Percentiles rank a stretch among this genome's conserved stretches.
Evolutionary conservation across 257 asterid species (phyloP).

Genomic region (Anisodus acutangulus): DNA sequence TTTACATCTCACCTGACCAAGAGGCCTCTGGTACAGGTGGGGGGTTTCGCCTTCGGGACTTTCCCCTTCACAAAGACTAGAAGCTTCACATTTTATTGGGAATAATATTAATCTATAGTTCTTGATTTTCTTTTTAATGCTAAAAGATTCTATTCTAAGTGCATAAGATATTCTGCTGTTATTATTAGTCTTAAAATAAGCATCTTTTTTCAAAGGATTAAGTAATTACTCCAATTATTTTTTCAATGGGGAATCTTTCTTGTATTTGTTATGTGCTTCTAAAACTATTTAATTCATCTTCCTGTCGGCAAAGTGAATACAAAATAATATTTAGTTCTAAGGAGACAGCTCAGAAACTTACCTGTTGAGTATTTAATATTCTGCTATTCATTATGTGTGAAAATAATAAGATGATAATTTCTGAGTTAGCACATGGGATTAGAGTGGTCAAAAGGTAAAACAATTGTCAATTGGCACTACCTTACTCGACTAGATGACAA

Average conservation of each 20-base stretch:
- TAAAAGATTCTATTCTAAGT: background rate
- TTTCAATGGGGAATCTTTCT: background rate
- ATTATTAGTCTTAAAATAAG: background rate
- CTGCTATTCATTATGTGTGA: background rate
- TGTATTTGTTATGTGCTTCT: background rate
- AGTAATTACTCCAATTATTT: background rate
- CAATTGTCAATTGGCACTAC: background rate
- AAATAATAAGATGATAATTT: background rate
- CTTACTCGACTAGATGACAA: constrained; percentile 16
- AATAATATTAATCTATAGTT: background rate
- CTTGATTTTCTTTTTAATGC: background rate
- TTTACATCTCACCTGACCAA: too few species aligned
- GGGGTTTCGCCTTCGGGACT: too few species aligned
- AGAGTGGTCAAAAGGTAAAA: background rate
- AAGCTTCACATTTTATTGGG: constrained; percentile 3
- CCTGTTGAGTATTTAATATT: background rate
- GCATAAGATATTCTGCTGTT: background rate
- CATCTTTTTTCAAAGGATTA: background rate
- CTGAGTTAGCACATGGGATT: constrained; percentile 18
- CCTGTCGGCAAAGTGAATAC: constrained; percentile 21
- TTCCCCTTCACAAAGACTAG: background rate
- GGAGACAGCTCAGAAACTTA: background rate
- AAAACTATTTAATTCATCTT: background rate
- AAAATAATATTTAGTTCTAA: background rate
- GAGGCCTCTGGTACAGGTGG: too few species aligned